Evolutionary conservation across 495 filamentous ascomycete species (phyloP), one percentile per base, ranked within the genome.

Genomic region (Thozetella sp.): DNA sequence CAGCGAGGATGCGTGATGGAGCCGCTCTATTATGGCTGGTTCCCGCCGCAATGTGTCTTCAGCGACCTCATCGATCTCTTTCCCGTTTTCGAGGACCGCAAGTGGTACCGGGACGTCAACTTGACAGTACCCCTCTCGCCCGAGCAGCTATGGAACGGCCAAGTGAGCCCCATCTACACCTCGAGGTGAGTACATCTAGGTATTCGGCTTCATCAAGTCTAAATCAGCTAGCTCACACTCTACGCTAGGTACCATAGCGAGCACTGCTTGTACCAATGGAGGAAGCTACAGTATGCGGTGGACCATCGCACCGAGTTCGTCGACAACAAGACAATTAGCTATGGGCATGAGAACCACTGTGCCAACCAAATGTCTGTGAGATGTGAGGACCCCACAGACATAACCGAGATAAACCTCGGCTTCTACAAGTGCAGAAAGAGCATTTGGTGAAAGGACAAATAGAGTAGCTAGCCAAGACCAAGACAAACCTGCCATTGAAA

Each of bases 21-120:
- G 22, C 62, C 62, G 12, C 57, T 60, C 34, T 64, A 60, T 54
- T 64, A 64, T 27, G 62, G 62, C 53, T 64, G 58, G 58, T 60
- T 64, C 40, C 62, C 62, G 27, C 25, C 62, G 26, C 57, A 52
- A 3, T 64, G 62, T 26, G 58, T 64, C 46, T 64, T 64, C 51
- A 22, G 46, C 23, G 58, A 64, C 54, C 58, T 64, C n/a, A 64
- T 34, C 6, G 57, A 64, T 23, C 30, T 37, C 6, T 37, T 37
- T 23, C 53, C 53, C 17, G 60, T 62, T 6, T 58, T 62, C 25
- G 60, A 58, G 13, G 60, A 62, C 17, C 43, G 60, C 19, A 51
- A 25, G 3, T 62, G 60, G 60, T 62, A 54, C 40, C 24, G 26
- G 19, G 60, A 62, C 11, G 55, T 58, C n/a, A 62, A 62, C 51